Evolutionary conservation across 768 basidiomycete genomes (phyloP), one percentile per base, ranked within the genome.

Genomic region (Strobilomyces dryophilus): DNA sequence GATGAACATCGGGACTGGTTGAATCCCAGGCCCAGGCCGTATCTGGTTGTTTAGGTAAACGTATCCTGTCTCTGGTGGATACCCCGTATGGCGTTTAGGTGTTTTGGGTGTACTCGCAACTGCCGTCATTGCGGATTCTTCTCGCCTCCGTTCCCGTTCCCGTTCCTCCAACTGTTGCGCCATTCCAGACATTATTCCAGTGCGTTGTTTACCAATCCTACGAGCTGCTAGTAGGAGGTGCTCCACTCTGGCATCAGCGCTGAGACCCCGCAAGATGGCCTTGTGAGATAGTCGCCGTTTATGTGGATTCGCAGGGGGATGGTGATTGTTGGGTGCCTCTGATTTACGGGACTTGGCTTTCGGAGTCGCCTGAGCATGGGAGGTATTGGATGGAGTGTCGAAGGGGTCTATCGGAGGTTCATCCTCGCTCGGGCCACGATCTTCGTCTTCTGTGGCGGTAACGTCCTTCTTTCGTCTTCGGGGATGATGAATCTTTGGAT

Each of bases 181-280:
- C 60, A 82, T 65, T 7, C 84, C 84, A 0, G 81, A 76, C 20
- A 83, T 64, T n/a, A 80, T 63, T 5, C 76, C 76, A 1, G 82
- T 79, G 8, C 87, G 79, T 49, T 81, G 75, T 31, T 80, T 77
- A 5, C 87, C 87, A 4, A 89, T 75, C 49, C 73, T 82, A n/a
- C 85, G 79, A 9, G 86, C 83, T 4, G 88, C 88, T 12, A 87
- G 71, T 2, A 91, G 73, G 11, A 89, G 70, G 59, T 87, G 87
- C 59, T 90, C 88, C 0, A 78, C 75, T 43, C 84, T 79, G 5
- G 88, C 89, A 55, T 91, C 89, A 2, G 84, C 71, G 55, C 76
- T 65, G 41, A 79, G 53, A 37, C 78, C 64, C 34, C 61, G 61
- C 5, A 64, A 64, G 1, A 61, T 6, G 40, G 47, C 43, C 53